Base-by-base conservation (phyloP, 306 rosid genomes). In the Neltuma alba region DNA sequence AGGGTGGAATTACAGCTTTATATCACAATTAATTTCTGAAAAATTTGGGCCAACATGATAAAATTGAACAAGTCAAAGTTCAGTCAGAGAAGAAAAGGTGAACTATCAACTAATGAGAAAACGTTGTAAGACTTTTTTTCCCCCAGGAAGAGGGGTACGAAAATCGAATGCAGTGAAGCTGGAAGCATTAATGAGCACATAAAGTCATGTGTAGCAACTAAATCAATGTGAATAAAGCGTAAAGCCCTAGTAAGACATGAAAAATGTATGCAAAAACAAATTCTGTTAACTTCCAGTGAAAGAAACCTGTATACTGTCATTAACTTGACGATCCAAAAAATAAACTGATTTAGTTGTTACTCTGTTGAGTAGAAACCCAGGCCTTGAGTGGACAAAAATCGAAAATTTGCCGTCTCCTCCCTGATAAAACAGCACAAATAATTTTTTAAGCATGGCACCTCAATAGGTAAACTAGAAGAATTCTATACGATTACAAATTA, bases 271-370 rank as follows among this genome's bases (percentile, higher is more conserved):
- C 58, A 58, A 31, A 47, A 48, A 20, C 2, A 60, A 20, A 45
- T n/a, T 33, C 27, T 40, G 27, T 60, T 23, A 38, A 36, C 61
- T 50, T 37, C 27, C 28, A 58, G 72, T 71, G 80, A 57, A 57
- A 83, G 77, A 30, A 78, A 96, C 99, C 99, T 96, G 99, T 85
- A 86, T 86, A 38, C 99, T 96, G 75, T 91, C 78, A 83, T 96
- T 96, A 64, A 93, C 96, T 91, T 96, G 99, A 40, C 98, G 98
- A 84, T 93, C 78, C 89, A 93, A 72, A 89, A 96, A 96, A 83
- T 83, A 89, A 30, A 34, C 41, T 47, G 99, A 96, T 85, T 85
- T 96, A 45, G 98, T 89, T 37, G 97, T 96, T 80, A 82, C 97
- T 74, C 84, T 86, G 91, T 85, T 93, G 91, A 93, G 82, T 40